These are phyloP conservation scores for Coffea canephora DNA, from an alignment of 257 asterid species.

Conservation along the genomic window DNA sequence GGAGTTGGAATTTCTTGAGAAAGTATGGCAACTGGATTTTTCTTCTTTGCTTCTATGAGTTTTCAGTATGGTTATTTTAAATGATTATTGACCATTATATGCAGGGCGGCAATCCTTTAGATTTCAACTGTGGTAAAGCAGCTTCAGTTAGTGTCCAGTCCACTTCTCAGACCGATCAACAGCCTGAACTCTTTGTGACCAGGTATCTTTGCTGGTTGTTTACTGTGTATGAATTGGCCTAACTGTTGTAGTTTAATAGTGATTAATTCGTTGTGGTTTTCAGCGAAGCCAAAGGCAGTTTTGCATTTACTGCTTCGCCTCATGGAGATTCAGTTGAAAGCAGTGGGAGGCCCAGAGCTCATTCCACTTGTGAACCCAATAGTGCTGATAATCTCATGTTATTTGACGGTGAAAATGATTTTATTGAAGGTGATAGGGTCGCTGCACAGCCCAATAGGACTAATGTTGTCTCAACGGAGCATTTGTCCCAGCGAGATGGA, in stretches of 20 bases:
- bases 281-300: slow-evolving; percentile 88
- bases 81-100: slow-evolving; percentile 24
- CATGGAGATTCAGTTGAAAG: slow-evolving; percentile 92
- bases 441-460: slow-evolving; percentile 47
- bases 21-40: slow-evolving; percentile 48
- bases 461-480: slow-evolving; percentile 46
- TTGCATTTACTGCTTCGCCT: slow-evolving; percentile 72
- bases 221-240: background rate
- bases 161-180: slow-evolving; percentile 69
- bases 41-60: slow-evolving; percentile 15
- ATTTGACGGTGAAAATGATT: slow-evolving; percentile 67
- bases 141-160: slow-evolving; percentile 74
- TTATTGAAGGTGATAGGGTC: slow-evolving; percentile 53
- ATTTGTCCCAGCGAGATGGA: slow-evolving; percentile 42
- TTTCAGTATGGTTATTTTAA: slow-evolving; percentile 22
- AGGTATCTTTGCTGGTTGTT: slow-evolving; percentile 44
- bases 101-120: slow-evolving; percentile 92
- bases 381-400: slow-evolving; percentile 90
- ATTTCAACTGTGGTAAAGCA: slow-evolving; percentile 54
- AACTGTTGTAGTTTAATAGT: background rate
- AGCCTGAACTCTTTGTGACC: slow-evolving; percentile 55
- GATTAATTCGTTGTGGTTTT: slow-evolving; percentile 17
- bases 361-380: slow-evolving; percentile 61
- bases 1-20: slow-evolving; percentile 83
- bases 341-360: slow-evolving; percentile 72